Base-by-base conservation (phyloP, 208 protist genomes). In the Leishmania mexicana region DNA sequence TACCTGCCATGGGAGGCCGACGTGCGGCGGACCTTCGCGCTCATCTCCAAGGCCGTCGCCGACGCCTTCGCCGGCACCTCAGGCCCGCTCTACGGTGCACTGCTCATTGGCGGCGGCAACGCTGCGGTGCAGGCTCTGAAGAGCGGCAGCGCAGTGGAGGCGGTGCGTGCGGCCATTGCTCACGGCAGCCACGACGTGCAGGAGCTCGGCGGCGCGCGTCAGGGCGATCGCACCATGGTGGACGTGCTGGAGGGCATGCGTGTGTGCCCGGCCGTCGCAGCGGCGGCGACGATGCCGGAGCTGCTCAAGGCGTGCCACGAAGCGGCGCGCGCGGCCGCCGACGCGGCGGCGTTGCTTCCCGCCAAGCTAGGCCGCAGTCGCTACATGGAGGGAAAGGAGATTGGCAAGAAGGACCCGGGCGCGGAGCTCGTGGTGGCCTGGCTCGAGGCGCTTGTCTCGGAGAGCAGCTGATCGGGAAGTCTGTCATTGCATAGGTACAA, bases 221-320 rank as follows among this genome's bases (percentile, higher is more conserved):
- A 80, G 60, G 91, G 91, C 2, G 91, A 95, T 42, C 89, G 91
- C 2, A 95, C 91, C 10, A 95, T 95, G 91, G 89, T 95, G 28
- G 91, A 95, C 40, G 91, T 91, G 8, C 79, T 95, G 38, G 88
- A 93, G 74, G 88, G 73, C 13, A 51, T 95, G 58, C 79, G 76
- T 35, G 68, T 71, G 73, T 67, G 54, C n/a, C 58, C 85, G 5
- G 77, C 35, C 57, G 91, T 93, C 49, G 65, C 65, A 49, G 21
- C 68, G 53, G 89, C 91, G 7, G 70, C 62, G 49, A 89, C 84
- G 19, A 53, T 93, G 74, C 35, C 73, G 51, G 87, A 83, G 57
- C 80, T 94, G 21, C 73, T 91, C 0, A n/a, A 31, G 68, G 91
- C 83, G 28, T 87, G 83, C n/a, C 70, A 84, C n/a, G 35, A 47